Base-by-base conservation (phyloP, 768 basidiomycete genomes). In the Boletus sp. region DNA sequence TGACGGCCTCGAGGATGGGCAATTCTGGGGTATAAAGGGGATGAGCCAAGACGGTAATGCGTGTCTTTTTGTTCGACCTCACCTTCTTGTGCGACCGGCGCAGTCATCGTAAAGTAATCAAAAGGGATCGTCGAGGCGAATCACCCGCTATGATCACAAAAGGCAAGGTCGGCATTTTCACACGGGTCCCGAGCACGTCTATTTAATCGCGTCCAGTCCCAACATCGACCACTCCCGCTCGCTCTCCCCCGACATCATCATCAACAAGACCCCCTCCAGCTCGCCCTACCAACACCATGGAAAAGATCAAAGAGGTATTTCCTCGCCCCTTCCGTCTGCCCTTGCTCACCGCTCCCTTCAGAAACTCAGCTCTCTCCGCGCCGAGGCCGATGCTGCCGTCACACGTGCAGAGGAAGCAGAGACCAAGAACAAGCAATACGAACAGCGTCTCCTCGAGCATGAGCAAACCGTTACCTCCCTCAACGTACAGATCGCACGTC, bases 1-100 rank as follows among this genome's bases (percentile, higher is more conserved):
- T 94, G 63, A 98, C 84, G 32, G 90, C 82, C 80, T 98, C 96
- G 67, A 98, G 87, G 73, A 98, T 92, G 57, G 92, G 87, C 60
- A 94, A 80, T 78, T 98, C 96, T 87, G 76, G 68, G 69, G 55
- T 65, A 71, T 66, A 69, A 68, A 49, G 40, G 8, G 33, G 11
- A 11, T 11, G 33, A 11, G 33, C 8, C 33, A 11, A 5, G 24
- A 24, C 24, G 24, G 24, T 3, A 24, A 24, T 24, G 24, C 24
- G 24, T 1, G 24, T 24, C n/a, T n/a, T 24, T 24, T 24, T 24
- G 24, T 24, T 24, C 24, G 3, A 24, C 24, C 54, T 61, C 62
- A 88, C 90, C 90, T 81, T 92, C 89, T 65, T 91, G 90, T 54
- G 90, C 84, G 52, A 92, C 87, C 50, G 86, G 80, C 39, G 80